Base-by-base conservation (phyloP, 1,284 basidiomycete genomes). In the Pseudozyma thailandica region DNA sequence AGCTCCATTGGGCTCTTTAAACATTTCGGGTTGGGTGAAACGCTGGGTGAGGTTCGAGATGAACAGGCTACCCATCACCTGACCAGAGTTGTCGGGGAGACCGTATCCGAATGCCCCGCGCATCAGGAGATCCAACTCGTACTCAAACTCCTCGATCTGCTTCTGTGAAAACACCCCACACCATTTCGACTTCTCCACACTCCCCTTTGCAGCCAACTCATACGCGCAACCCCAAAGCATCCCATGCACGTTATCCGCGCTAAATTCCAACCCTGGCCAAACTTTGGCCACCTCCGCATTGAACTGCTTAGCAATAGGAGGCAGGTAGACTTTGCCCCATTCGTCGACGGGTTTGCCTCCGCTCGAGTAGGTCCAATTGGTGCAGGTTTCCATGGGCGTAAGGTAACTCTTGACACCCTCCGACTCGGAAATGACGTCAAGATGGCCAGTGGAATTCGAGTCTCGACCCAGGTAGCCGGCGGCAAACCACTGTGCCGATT, bases 111-210 rank as follows among this genome's bases (percentile, higher is more conserved):
- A 86, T 9, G 84, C 79, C 31, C 84, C 83, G 62, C 84, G 81
- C 86, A 87, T 85, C 30, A 86, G 77, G n/a, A 87, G 58, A 70
- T 86, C 86, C 25, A 85, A 81, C 54, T 86, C 85, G 72, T 86
- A 86, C 84, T 86, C 85, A 50, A 87, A 84, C 48, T 82, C 66
- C 49, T 78, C 70, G 41, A 86, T 73, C 64, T 87, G 86, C 13
- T 60, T 59, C 18, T 54, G 46, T 8, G 75, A 80, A 75, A 87
- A 87, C 21, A 83, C 84, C 35, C 72, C 75, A 65, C 85, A 87
- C 85, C 86, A 86, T 1, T 85, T 84, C 16, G 84, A 84, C 25
- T 74, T 66, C 3, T 31, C 42, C 3, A 64, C 50, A 10, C 47
- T 48, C 3, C 83, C 83, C 50, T 77, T 77, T 13, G 82, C 80